Evolutionary conservation across 768 basidiomycete species (phyloP), one percentile per base, ranked within the genome.

Genomic region (Macrolepiota albuminosa): DNA sequence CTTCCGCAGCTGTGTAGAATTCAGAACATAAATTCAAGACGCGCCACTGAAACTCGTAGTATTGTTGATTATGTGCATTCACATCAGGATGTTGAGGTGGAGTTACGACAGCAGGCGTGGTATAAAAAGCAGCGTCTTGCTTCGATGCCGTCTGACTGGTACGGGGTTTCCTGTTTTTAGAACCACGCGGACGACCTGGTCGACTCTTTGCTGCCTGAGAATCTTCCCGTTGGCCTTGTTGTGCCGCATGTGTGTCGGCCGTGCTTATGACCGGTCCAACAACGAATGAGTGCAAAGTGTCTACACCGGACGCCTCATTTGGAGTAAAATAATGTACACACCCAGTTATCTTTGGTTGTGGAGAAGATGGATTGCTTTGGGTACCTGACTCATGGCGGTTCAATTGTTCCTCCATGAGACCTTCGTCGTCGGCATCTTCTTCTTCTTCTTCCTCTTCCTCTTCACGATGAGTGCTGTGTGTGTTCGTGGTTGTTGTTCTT

Each of bases 21-120:
- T 93, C 91, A 1, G 88, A 85, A 71, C 90, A 93, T 43, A 93
- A 75, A 67, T 90, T 90, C 59, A 92, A 71, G 43, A 91, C 84
- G 56, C 89, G 84, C 90, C 90, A 92, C 69, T 92, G 90, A 67
- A 92, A 92, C 68, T 92, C 89, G 71, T 89, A 90, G 70, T 89
- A 91, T 67, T 86, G 84, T 62, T 89, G 86, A 68, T 89, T 89
- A 63, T 86, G 84, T 3, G 84, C 76, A 58, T 81, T 83, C 29
- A 85, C 81, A 52, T 80, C 77, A 4, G 80, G 75, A 37, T 78
- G 75, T 42, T 76, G 75, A 40, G 79, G 79, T 9, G 76, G 73
- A 26, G 71, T 68, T 37, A 70, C 62, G 14, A 65, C 54, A 36
- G 69, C 47, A 18, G 63, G 36, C 40, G 71, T 75, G 60, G 81